Percentiles rank a stretch among this genome's conserved stretches.
Evolutionary conservation across 73 alveolate genomes (phyloP).

Genomic region (Urostyla sp.): DNA sequence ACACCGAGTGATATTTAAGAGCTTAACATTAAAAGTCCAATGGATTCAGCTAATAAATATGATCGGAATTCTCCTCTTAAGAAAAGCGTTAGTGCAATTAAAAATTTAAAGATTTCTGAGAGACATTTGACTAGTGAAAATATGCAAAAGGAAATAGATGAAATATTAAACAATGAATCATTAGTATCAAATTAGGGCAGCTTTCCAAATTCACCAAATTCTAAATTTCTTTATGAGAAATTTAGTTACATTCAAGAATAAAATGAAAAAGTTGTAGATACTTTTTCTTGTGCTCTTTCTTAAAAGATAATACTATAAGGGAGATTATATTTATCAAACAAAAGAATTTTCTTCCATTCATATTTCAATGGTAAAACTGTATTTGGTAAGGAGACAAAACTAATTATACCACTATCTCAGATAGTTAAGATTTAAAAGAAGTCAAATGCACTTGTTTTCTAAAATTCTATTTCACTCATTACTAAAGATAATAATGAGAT

Average conservation of each 20-base stretch:
- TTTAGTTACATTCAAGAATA: slow-evolving; percentile 31
- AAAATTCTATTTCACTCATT: slow-evolving; percentile 58
- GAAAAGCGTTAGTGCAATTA: too few species aligned
- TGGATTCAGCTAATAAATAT: too few species aligned
- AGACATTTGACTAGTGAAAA: slow-evolving; percentile 2
- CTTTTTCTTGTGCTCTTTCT: slow-evolving; percentile 70
- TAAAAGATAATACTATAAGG: slow-evolving; percentile 74
- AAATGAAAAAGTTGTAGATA: slow-evolving; percentile 57
- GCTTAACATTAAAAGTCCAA: too few species aligned
- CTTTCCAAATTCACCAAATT: not conserved
- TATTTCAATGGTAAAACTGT: slow-evolving; percentile 77
- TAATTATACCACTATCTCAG: slow-evolving; percentile 66
- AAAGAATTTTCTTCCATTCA: slow-evolving; percentile 75
- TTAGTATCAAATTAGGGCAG: not conserved
- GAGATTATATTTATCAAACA: slow-evolving; percentile 68
- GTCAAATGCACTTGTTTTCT: slow-evolving; percentile 64
- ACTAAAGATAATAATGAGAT: slow-evolving; percentile 65
- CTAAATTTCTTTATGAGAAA: slow-evolving; percentile 21
- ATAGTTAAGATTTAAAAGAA: slow-evolving; percentile 52
- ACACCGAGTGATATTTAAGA: too few species aligned
- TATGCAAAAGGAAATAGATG: slow-evolving; percentile 17
- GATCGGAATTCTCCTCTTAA: too few species aligned
- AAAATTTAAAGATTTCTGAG: not conserved
- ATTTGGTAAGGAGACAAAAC: slow-evolving; percentile 75
- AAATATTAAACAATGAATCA: not conserved